Conservation (phyloP, 768 basidiomycete species). For the Pleurotus salmoneostramineus region DNA sequence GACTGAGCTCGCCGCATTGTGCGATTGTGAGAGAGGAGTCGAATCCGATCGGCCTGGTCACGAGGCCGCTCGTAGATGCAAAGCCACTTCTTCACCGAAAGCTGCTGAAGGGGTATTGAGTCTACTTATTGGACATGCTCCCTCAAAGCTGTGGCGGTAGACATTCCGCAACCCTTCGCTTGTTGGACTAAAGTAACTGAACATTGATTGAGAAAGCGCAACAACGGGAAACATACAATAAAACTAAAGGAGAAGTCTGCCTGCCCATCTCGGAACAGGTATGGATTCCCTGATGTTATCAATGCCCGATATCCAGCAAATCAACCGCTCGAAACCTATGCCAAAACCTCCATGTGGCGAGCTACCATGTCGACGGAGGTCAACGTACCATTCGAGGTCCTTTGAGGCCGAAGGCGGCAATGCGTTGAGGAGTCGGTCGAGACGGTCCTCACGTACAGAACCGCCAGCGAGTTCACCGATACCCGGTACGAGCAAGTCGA, state of each 20-base stretch:
- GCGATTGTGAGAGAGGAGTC: no score
- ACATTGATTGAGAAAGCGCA: no score
- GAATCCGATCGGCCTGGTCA: no score
- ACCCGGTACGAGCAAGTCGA: conserved; percentile 87
- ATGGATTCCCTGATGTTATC: conserved; percentile 93
- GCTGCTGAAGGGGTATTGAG: no score
- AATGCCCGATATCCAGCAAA: conserved; percentile 83
- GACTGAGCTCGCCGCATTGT: no score
- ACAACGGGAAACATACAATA: not conserved
- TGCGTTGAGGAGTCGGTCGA: conserved; percentile 12
- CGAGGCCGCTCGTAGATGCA: no score
- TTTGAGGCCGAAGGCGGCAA: conserved; percentile 4
- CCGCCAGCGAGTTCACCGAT: conserved; percentile 92
- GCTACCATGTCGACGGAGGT: conserved; percentile 79
- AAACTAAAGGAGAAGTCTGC: conserved; percentile 56
- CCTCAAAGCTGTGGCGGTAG: no score
- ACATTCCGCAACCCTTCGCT: no score
- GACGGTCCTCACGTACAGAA: conserved; percentile 80
- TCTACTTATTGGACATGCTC: no score
- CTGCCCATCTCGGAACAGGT: conserved; percentile 88
- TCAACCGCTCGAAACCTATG: conserved; percentile 88
- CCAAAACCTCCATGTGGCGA: conserved; percentile 96
- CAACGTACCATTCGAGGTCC: conserved; percentile 69
- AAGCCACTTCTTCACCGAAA: no score
- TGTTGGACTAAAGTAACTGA: no score